Evolutionary conservation across 2,329 filamentous ascomycete species (phyloP), one percentile per base, ranked within the genome.

Genomic region (Cladophialophora psammophila): DNA sequence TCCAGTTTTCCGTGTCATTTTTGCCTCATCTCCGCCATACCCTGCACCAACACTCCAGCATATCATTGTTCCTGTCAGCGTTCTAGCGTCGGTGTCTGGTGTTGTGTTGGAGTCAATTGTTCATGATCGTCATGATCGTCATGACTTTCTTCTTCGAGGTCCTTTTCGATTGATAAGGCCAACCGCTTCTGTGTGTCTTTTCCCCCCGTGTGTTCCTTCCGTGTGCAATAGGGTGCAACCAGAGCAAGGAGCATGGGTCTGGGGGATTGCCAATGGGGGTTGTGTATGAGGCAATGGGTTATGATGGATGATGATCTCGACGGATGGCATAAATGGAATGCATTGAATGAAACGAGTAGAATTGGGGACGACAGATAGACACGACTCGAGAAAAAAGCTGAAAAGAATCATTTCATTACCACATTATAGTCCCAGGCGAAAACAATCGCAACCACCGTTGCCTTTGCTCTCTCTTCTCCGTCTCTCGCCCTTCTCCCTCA

Each of bases 71-170:
- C 15, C 18, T 35, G 18, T 26, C 34, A 59, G 63, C 55, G 48
- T 60, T 65, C 35, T 48, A 55, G 63, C 63, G 63, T 54, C 45
- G 63, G 63, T 38, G 57, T 65, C 40, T 35, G 18, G 42, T 35
- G 31, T 40, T 26, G 15, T 8, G 15, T 15, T 26, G 40, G 15
- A 32, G 26, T n/a, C 35, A 35, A 50, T 52, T 52, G 34, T 45
- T 40, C n/a, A 45, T 40, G 26, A 55, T 18, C 18, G 31, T 56
- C 15, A 42, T 45, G 13, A n/a, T 35, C 8, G 20, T 45, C n/a
- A 26, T 26, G 26, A 26, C 26, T 35, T 34, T 32, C 9, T 60
- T 60, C 57, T 50, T 60, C 32, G 18, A 50, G 40, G 57, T 26
- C 5, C 8, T 42, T n/a, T 20, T 3, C 26, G 12, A 12, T 35